Percentiles rank a stretch among this genome's conserved stretches.
Evolutionary conservation across 2,329 filamentous ascomycete species (phyloP).

Genomic region (Trichoderma asperellum): DNA sequence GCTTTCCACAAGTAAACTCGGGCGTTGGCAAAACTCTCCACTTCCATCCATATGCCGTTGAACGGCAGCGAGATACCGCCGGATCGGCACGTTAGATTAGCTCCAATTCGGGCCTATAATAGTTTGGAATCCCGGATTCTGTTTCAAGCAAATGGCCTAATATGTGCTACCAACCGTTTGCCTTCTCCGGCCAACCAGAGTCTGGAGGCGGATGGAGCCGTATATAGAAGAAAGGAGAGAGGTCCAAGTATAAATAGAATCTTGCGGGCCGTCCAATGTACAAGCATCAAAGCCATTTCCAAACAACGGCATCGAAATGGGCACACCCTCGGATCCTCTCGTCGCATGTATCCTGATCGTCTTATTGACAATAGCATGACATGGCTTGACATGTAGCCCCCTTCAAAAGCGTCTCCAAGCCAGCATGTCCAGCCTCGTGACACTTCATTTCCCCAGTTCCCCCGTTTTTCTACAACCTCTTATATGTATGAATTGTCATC

Average conservation of each 20-base stretch:
- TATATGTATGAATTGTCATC: neutral
- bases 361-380: neutral
- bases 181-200: neutral
- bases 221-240: neutral
- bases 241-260: neutral
- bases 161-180: neutral
- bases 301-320: neutral
- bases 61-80: conserved; percentile 4
- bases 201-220: neutral
- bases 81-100: neutral
- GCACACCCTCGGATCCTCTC: neutral
- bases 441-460: neutral
- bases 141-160: neutral
- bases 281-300: neutral
- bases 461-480: neutral
- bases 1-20: neutral
- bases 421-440: neutral
- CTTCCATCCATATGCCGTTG: neutral
- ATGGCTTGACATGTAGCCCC: neutral
- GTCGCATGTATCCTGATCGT: neutral
- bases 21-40: neutral
- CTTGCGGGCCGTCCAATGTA: neutral
- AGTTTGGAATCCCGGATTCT: neutral
- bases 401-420: neutral
- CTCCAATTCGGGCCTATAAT: neutral